Evolutionary conservation across 345 rosid species (phyloP), one percentile per base, ranked within the genome.

Genomic region (Camelina hispida): DNA sequence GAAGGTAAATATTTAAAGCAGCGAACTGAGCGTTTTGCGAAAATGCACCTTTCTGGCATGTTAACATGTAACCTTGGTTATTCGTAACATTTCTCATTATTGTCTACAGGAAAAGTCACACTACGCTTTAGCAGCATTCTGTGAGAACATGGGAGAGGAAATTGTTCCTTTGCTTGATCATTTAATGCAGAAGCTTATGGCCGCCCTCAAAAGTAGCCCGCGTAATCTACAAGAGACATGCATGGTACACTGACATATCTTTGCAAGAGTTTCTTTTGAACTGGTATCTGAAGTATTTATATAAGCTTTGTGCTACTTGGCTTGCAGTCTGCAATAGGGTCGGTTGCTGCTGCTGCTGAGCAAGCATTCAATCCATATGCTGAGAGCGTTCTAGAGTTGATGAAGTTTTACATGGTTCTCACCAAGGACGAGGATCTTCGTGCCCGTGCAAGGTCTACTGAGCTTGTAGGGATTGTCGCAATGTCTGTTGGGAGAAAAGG

Each of bases 381-480:
- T 62, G 99, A 87, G 80, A 85, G 83, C 86, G 93, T 96, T 75
- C 76, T 96, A 59, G 98, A 96, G 81, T 78, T 85, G 68, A 86
- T 96, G 96, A 91, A 96, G 81, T 77, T 82, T 71, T 96, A 93
- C 85, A 87, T 96, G 98, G 97, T 96, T 71, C 97, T 96, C 66
- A 87, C 90, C 17, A 78, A 76, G 68, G 96, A 93, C 77, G 97
- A 91, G 78, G 99, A 91, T 84, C 96, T 96, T 60, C 87, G 94
- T 68, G 84, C 96, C 25, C 89, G 99, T 68, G 97, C 99, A 16
- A 89, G 99, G 81, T 88, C 99, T 34, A 96, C 99, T 23, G 99
- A 96, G 85, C 97, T 96, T 83, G 98, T 96, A 61, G 98, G 99
- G 77, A 93, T 96, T 77, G 95, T 93, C 47, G 96, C 98, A n/a